These are phyloP conservation scores for Citeromyces nyonsensis DNA, from an alignment of 805 yeast genomes.

Conservation along the genomic window DNA sequence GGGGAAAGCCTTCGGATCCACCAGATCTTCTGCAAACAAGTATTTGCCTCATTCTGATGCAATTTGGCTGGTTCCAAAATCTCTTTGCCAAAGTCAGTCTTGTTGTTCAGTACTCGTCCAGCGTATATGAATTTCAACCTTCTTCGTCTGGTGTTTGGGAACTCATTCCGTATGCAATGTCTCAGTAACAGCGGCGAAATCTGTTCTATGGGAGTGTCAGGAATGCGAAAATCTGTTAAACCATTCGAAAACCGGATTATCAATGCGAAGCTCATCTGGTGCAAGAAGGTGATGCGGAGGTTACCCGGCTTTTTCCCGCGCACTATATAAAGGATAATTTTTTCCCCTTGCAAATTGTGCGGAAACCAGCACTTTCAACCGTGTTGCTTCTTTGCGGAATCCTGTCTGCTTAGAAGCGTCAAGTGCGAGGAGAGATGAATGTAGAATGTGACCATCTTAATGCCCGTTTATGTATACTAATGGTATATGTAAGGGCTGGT, in stretches of 20 bases:
- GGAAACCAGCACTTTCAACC: constrained; percentile 63
- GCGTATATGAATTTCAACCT: constrained; percentile 53
- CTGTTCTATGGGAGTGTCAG: constrained; percentile 14
- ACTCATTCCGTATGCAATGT: constrained; percentile 20
- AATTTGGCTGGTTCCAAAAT: constrained; percentile 13
- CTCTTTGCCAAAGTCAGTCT: constrained; percentile 37
- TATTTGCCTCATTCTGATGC: constrained; percentile 4
- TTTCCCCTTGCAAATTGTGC: constrained; percentile 29
- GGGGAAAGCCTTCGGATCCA: too few species aligned
- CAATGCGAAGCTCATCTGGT: constrained; percentile 4
- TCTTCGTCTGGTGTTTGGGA: constrained; percentile 18
- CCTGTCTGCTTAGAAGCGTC: constrained; percentile 39
- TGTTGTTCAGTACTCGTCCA: constrained; percentile 48
- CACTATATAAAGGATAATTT: neutral
- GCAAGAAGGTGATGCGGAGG: neutral
- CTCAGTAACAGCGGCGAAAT: constrained; percentile 23
- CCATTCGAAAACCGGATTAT: constrained; percentile 31
- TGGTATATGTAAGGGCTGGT: constrained; percentile 44
- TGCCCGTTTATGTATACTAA: constrained; percentile 34
- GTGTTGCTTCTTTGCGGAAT: constrained; percentile 46
- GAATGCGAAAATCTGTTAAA: constrained; percentile 22
- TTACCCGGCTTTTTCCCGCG: neutral
- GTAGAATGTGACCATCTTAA: constrained; percentile 42
- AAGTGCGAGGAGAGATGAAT: constrained; percentile 54
- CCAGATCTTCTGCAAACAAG: constrained; percentile 39